These are phyloP conservation scores for Berkeleyomyces basicola DNA, from an alignment of 2,329 filamentous ascomycete species.

Conservation along the genomic window DNA sequence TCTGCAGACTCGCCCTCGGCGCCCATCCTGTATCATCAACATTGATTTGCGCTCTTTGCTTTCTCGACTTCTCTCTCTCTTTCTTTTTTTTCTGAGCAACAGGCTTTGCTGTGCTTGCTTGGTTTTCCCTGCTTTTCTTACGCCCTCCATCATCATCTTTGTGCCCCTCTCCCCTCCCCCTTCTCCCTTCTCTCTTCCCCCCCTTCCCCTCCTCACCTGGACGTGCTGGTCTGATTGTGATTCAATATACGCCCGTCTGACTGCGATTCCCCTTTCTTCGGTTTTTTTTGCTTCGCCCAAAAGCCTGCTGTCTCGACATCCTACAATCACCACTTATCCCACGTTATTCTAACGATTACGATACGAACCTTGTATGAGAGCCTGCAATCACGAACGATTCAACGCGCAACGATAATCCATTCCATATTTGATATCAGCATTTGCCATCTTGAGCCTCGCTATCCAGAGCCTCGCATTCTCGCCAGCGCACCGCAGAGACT, in stretches of 20 bases:
- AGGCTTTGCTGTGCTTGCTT: not conserved
- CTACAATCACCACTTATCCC: slow-evolving; percentile 1
- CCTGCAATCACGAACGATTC: not conserved
- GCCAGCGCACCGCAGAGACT: not conserved
- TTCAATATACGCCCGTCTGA: not conserved
- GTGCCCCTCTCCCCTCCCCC: not conserved
- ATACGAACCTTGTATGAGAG: not conserved
- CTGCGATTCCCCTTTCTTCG: not conserved
- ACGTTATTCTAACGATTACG: not conserved
- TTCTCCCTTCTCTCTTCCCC: not conserved
- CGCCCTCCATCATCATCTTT: not conserved
- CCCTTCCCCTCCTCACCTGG: not conserved
- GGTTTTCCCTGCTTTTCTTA: not conserved
- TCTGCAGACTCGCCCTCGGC: not conserved
- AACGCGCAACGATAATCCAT: too few relatives aligned
- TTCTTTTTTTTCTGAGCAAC: not conserved
- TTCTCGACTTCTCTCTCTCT: not conserved
- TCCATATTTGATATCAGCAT: not conserved
- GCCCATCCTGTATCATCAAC: not conserved
- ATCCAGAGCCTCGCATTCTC: not conserved
- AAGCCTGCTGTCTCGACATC: not conserved
- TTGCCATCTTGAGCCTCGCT: too few relatives aligned
- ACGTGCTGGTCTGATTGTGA: not conserved
- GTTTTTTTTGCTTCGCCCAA: not conserved
- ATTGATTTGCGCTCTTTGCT: not conserved